Percentiles rank a stretch among this genome's conserved stretches.
Evolutionary conservation across 1,139 yeast species (phyloP).

Genomic region (Saccharomyces hybrid): DNA sequence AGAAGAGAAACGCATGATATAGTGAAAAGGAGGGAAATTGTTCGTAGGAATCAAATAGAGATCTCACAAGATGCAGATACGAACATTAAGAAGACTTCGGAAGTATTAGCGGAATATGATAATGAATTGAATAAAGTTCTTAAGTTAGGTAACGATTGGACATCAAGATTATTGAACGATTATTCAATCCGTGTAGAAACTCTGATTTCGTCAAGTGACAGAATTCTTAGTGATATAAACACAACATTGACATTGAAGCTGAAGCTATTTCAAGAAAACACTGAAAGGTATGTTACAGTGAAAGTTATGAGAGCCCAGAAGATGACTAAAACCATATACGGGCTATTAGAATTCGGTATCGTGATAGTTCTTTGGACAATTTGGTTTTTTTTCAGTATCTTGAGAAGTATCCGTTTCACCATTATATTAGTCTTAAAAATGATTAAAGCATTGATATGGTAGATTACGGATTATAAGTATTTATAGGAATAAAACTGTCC

Average conservation of each 20-base stretch:
- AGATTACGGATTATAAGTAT: constrained; percentile 4
- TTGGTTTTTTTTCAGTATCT: constrained; percentile 63
- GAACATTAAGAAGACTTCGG: constrained; percentile 14
- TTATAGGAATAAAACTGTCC: constrained; percentile 1
- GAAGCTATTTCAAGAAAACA: constrained; percentile 59
- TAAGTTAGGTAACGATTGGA: constrained; percentile 24
- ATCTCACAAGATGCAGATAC: constrained; percentile 14
- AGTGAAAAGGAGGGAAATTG: constrained; percentile 18
- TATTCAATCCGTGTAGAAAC: constrained; percentile 41
- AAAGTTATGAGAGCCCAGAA: constrained; percentile 29
- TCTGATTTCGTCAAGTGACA: constrained; percentile 60
- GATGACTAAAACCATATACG: constrained; percentile 37
- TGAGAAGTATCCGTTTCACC: constrained; percentile 36
- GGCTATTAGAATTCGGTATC: constrained; percentile 43
- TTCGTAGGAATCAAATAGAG: constrained; percentile 12
- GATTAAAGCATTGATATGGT: constrained; percentile 39
- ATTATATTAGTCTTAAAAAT: constrained; percentile 35
- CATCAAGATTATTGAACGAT: constrained; percentile 25
- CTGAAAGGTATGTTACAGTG: constrained; percentile 46
- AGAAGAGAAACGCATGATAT: constrained; percentile 22
- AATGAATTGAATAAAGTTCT: constrained; percentile 19
- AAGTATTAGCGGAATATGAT: constrained; percentile 17
- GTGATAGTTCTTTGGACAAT: constrained; percentile 56
- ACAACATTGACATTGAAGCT: constrained; percentile 70
- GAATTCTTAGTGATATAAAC: constrained; percentile 73